These are phyloP conservation scores for Pseudocercospora ulei DNA, from an alignment of 2,329 filamentous ascomycete species.

Conservation along the genomic window DNA sequence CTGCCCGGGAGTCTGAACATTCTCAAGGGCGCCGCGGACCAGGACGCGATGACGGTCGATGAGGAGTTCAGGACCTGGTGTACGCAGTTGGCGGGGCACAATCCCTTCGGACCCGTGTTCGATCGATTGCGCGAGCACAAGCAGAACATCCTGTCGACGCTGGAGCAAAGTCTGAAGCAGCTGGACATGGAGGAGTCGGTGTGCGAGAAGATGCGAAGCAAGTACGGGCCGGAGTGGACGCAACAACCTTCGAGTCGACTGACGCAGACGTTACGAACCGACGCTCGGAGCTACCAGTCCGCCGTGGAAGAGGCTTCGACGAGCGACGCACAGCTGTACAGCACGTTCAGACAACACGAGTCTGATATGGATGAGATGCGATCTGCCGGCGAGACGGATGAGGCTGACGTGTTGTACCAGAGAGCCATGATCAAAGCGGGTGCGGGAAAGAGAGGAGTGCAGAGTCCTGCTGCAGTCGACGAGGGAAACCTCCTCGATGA, in stretches of 20 bases:
- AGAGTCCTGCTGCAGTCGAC: conserved; percentile 42
- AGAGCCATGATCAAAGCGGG: conserved; percentile 71
- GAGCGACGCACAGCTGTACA: conserved; percentile 74
- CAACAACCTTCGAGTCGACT: conserved; percentile 89
- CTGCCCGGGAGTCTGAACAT: conserved; percentile 72
- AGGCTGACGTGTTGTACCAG: conserved; percentile 82
- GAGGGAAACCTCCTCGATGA: conserved; percentile 82
- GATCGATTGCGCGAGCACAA: conserved; percentile 70
- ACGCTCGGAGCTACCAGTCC: conserved; percentile 78
- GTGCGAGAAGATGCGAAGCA: conserved; percentile 98
- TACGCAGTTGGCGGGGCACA: conserved; percentile 77
- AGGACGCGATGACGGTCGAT: conserved; percentile 71
- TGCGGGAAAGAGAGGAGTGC: conserved; percentile 53
- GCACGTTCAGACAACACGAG: conserved; percentile 77
- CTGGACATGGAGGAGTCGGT: conserved; percentile 95
- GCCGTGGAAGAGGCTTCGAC: conserved; percentile 80
- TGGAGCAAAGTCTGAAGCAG: conserved; percentile 77
- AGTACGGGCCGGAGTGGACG: conserved; percentile 92
- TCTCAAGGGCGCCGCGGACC: conserved; percentile 83
- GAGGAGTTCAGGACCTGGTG: conserved; percentile 92
- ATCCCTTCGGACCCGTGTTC: conserved; percentile 67
- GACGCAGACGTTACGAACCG: conserved; percentile 74
- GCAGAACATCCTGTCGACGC: conserved; percentile 56
- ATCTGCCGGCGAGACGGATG: conserved; percentile 71
- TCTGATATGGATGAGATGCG: conserved; percentile 92